Evolutionary conservation across 352 stramenopile genomes (phyloP).

Genomic region (Salisapilia sapeloensis): DNA sequence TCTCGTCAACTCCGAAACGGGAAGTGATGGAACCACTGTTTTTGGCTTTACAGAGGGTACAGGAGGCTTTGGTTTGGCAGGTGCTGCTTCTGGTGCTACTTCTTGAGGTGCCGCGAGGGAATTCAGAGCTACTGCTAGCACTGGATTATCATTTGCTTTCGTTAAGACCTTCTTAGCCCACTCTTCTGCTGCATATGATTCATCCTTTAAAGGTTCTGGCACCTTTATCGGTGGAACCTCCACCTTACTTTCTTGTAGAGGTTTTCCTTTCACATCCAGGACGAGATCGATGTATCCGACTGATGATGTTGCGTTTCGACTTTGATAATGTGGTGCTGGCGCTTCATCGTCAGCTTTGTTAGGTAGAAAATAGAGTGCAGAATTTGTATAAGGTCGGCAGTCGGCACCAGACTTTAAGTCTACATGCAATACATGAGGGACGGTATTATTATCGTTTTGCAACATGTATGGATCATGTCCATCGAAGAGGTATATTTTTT

Average conservation of each 20-base stretch:
- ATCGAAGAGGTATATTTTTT: slow-evolving; percentile 57
- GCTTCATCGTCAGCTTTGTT: too few species aligned
- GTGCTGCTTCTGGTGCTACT: slow-evolving; percentile 4
- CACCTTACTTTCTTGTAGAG: slow-evolving; percentile 5
- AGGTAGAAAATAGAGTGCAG: slow-evolving; percentile 46
- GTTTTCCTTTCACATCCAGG: slow-evolving; percentile 2
- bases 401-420: slow-evolving; percentile 41
- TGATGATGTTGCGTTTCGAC: slow-evolving; percentile 1
- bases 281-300: too few species aligned
- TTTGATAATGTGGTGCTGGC: slow-evolving; percentile 2
- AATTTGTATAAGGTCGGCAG: slow-evolving; percentile 59
- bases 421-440: slow-evolving; percentile 40
- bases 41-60: slow-evolving; percentile 7
- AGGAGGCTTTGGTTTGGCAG: slow-evolving; percentile 5
- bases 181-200: slow-evolving; percentile 14
- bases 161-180: slow-evolving; percentile 41
- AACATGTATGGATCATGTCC: slow-evolving; percentile 4
- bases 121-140: slow-evolving; percentile 42
- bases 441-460: slow-evolving; percentile 7
- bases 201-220: slow-evolving; percentile 4
- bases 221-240: neutral
- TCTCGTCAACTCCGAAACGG: slow-evolving; percentile 36
- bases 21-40: neutral
- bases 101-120: slow-evolving; percentile 14
- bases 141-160: slow-evolving; percentile 29